Conservation (phyloP, 352 stramenopile genomes). For the Phytophthora hibernalis region DNA sequence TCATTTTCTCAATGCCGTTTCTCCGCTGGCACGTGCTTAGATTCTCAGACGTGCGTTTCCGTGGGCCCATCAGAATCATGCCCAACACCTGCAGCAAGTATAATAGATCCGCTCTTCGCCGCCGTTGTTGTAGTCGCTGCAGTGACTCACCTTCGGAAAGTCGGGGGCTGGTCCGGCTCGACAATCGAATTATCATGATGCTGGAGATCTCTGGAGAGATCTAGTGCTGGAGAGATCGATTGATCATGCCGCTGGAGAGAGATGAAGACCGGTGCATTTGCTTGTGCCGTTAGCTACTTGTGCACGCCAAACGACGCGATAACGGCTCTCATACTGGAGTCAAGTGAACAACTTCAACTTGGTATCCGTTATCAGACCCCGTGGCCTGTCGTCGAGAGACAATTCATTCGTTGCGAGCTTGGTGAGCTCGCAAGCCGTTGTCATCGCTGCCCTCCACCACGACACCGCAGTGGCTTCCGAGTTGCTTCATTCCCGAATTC, state of each 20-base stretch:
- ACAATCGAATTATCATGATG: too few relatives aligned
- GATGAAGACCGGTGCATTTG: neutral
- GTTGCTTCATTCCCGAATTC: constrained; percentile 31
- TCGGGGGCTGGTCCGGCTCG: neutral
- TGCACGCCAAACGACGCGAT: constrained; percentile 9
- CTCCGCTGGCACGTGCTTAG: neutral
- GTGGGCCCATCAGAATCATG: too few relatives aligned
- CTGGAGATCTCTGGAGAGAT: too few relatives aligned
- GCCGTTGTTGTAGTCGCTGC: neutral
- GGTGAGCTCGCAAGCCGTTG: constrained; percentile 1
- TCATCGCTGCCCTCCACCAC: neutral
- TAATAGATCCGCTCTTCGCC: constrained; percentile 3
- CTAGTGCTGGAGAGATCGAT: too few relatives aligned
- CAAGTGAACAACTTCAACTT: constrained; percentile 31
- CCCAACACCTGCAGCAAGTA: neutral
- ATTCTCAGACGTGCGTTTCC: neutral
- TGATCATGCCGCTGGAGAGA: too few relatives aligned
- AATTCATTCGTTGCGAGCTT: constrained; percentile 8
- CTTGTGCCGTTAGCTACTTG: neutral
- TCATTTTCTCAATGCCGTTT: constrained; percentile 8
- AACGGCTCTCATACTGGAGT: neutral
- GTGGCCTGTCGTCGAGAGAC: constrained; percentile 29
- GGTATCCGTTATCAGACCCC: constrained; percentile 33
- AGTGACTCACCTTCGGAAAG: constrained; percentile 1
- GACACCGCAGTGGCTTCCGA: neutral